Base-by-base conservation (phyloP, 768 basidiomycete genomes). In the Russula sp. region DNA sequence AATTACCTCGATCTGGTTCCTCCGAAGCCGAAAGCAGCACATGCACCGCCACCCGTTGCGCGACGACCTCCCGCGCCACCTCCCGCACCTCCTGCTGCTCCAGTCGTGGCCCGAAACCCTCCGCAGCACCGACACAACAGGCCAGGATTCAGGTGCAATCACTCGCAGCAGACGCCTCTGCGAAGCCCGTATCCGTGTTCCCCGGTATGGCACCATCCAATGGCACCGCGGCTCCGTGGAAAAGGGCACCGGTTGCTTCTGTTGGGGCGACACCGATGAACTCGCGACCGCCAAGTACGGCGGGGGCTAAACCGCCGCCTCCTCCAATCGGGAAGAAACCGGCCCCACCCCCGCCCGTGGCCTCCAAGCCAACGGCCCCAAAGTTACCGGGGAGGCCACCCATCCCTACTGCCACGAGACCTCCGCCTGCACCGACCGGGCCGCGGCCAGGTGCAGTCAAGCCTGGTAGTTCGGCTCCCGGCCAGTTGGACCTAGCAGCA, bases 1-100 rank as follows among this genome's bases (percentile, higher is more conserved):
- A 94, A 93, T 74, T 97, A 94, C 72, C 85, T 96, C 8, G 94
- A 97, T 73, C 81, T 89, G 38, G 83, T 88, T 5, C 86, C 87
- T 20, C 83, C 83, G 24, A 85, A 83, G 68, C 81, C 85, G 2
- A 84, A 84, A 49, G 81, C 87, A 1, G 78, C 90, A 0, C 89
- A 91, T 0, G 87, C 88, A 0, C 89, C 88, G 0, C 86, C 90
- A 2, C 74, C 52, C 0, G 74, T 73, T 56, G 71, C 75, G 50
- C 77, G 76, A 36, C 78, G 79, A 46, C 74, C 75, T 13, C 81
- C 83, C 10, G 78, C 83, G 3, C 75, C 77, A 0, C 73, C 75
- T 38, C 38, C 38, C 38, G 38, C 38, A 42, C 74, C 75, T 0
- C 73, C 75, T 40, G 68, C 74, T 7, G 68, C 78, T 1, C 59